Evolutionary conservation across 148 eudicot genomes (phyloP), one percentile per base, ranked within the genome.

Genomic region (Polygonum maritimum): DNA sequence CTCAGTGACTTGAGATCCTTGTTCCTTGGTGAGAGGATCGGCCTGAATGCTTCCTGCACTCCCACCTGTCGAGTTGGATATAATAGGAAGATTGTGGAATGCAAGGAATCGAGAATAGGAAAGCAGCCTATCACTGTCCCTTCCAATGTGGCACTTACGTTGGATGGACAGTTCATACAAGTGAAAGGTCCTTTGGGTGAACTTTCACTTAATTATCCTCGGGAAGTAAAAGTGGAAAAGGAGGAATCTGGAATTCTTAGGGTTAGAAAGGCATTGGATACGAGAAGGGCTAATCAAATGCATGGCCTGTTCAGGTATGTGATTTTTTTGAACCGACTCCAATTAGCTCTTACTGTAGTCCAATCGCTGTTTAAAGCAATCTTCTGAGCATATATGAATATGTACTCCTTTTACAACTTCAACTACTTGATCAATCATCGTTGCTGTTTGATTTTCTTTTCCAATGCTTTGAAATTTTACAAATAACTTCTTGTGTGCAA

Each of bases 131-230:
- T 94, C 74, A 69, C 80, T 44, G 98, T 94, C 76, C 98, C 98
- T 21, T 77, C 95, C 55, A 93, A 86, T 85, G 98, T 94, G 75
- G 79, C 86, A 36, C 78, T 94, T 52, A 83, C 87, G 58, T 81
- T 93, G 85, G 88, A 85, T 48, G 95, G 93, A 55, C 95, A 94
- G 76, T 84, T 83, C 75, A 78, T 94, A 73, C 84, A 87, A 76
- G 98, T 86, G 31, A 90, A 91, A 80, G 98, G 98, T 73, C 98
- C 98, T 71, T 79, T 92, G n/a, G 98, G 98, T 75, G 89, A 91
- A 81, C 90, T 94, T 73, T 82, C 93, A 67, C 71, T 90, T 3
- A 85, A 88, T 62, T 94, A 94, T 82, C 98, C 98, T 60, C 85
- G 89, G 69, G 98, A 94, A 82, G 89, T 94, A 39, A 73, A 76